Base-by-base conservation (phyloP, 2,329 filamentous ascomycete species). In the Penicillium sp. region DNA sequence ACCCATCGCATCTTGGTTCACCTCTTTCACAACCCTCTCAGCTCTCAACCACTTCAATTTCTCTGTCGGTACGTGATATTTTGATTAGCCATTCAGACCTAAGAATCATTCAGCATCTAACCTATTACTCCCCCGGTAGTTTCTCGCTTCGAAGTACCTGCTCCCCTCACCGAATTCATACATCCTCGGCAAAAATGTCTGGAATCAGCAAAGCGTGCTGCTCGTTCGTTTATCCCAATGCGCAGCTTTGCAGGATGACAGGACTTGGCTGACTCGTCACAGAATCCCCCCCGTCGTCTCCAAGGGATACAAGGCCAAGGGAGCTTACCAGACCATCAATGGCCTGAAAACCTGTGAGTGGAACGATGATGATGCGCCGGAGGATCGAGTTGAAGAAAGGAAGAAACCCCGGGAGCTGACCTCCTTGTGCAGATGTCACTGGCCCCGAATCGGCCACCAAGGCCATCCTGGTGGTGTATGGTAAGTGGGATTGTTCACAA, bases 271-370 rank as follows among this genome's bases (percentile, higher is more conserved):
- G 59, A 66, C 55, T 26, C 22, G 56, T 26, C 42, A 37, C 53
- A 80, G 79, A 7, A 79, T 81, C 63, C 79, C 79, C 22, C 78
- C 79, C 30, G 73, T 80, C 40, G 68, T 80, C 26, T 70, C 76
- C 56, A 72, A 78, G 65, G 78, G 73, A 57, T 88, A 88, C 75
- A 74, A 84, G 68, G 75, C 79, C 62, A 88, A 88, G 75, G 86
- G 86, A 56, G 78, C 84, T 68, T 89, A 83, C 71, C 86, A 83
- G 68, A 84, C 82, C 60, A 79, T 87, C 70, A 82, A 86, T 76
- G 86, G 86, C 66, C 67, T 88, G 77, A 88, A 88, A 77, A 89
- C 86, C 4, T 89, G 83, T 85, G 72, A 6, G 78, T 74, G 26
- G 13, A 15, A 49, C 19, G 15, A 17, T 9, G 19, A 28, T 22